Evolutionary conservation across 768 basidiomycete genomes (phyloP).

Genomic region (Kwoniella sp.): DNA sequence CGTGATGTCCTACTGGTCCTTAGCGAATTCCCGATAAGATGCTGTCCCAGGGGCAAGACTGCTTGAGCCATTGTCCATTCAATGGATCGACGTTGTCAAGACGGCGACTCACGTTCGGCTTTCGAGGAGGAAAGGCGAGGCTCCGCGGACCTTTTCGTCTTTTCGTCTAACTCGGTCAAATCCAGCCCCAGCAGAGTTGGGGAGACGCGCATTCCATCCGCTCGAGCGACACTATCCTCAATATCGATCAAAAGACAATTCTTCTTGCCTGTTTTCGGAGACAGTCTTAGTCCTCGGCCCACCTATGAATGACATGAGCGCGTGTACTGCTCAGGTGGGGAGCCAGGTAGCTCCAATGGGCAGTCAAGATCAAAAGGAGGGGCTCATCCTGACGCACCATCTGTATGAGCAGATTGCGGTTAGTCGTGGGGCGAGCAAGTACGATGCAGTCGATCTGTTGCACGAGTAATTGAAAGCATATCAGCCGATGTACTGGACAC

Average conservation of each 20-base stretch:
- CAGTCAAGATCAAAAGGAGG: neutral
- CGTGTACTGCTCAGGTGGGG: too few relatives aligned
- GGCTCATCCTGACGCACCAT: conserved; percentile 65
- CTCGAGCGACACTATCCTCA: conserved; percentile 71
- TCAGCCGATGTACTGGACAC: neutral
- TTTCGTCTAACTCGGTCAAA: too few relatives aligned
- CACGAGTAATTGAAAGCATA: too few relatives aligned
- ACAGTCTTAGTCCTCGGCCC: conserved; percentile 86
- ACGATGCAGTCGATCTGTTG: conserved; percentile 77
- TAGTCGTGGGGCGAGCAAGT: conserved; percentile 85
- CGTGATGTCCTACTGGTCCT: conserved; percentile 54
- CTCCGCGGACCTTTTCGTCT: too few relatives aligned
- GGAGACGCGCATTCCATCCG: conserved; percentile 71
- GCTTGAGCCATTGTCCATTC: too few relatives aligned
- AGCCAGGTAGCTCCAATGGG: too few relatives aligned
- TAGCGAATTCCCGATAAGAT: too few relatives aligned
- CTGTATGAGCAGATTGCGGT: conserved; percentile 83
- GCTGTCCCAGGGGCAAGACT: too few relatives aligned
- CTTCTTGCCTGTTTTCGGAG: conserved; percentile 73
- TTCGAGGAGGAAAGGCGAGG: too few relatives aligned
- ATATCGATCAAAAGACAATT: conserved; percentile 91
- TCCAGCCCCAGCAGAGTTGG: conserved; percentile 64
- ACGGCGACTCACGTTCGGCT: too few relatives aligned
- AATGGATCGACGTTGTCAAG: too few relatives aligned
- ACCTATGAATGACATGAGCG: conserved; percentile 62